These are phyloP conservation scores for Diaporthe velutina DNA, from an alignment of 2,329 filamentous ascomycete species.

Conservation along the genomic window DNA sequence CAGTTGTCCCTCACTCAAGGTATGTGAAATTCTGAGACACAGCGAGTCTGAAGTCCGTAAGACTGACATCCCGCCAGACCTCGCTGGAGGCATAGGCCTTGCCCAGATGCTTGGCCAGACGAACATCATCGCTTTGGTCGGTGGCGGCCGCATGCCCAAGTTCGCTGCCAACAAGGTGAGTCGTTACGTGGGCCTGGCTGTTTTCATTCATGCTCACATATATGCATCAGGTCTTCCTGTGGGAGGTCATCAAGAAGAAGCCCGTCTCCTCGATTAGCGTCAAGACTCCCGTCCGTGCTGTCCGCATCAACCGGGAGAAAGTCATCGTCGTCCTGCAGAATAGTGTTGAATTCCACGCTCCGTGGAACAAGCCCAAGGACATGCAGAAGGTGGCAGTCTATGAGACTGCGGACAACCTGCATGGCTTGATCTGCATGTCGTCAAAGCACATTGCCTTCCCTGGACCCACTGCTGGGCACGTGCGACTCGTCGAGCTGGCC, in stretches of 20 bases:
- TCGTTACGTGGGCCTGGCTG: neutral
- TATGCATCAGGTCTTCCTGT: conserved; percentile 77
- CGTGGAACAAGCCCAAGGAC: conserved; percentile 72
- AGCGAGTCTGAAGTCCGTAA: conserved; percentile 46
- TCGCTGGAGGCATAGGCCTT: conserved; percentile 84
- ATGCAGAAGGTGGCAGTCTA: conserved; percentile 71
- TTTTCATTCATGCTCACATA: conserved; percentile 1
- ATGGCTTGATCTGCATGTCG: conserved; percentile 84
- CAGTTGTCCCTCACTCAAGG: conserved; percentile 69
- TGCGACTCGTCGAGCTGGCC: conserved; percentile 85
- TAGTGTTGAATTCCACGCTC: conserved; percentile 81
- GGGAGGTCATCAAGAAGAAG: conserved; percentile 87
- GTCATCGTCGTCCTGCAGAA: conserved; percentile 87
- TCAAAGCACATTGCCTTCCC: conserved; percentile 84
- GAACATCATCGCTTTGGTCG: conserved; percentile 90
- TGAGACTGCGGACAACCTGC: conserved; percentile 87
- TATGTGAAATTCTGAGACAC: conserved; percentile 32
- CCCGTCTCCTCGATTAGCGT: conserved; percentile 83
- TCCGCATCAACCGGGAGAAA: conserved; percentile 80
- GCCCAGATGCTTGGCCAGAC: conserved; percentile 89
- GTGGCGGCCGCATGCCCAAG: conserved; percentile 87
- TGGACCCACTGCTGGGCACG: conserved; percentile 87
- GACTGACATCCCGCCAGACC: conserved; percentile 62
- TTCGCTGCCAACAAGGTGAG: conserved; percentile 86
- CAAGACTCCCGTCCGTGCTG: conserved; percentile 82